phyloP scores from a whole-genome alignment of 2,329 filamentous ascomycete species.

The Ophioceras dolichostomum region DNA sequence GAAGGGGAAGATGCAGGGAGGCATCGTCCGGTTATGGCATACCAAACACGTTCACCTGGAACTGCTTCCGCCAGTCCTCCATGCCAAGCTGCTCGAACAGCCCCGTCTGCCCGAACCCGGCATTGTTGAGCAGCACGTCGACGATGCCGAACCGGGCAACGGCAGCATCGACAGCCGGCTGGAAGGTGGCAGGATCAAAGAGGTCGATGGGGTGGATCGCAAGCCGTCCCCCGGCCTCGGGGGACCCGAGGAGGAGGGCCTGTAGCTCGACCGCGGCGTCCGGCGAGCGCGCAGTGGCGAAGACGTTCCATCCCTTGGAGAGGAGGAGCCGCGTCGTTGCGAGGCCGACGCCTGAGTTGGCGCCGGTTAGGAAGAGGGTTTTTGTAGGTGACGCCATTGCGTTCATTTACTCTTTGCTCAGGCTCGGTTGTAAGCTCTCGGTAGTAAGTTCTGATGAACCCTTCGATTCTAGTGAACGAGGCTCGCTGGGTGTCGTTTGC shows the following conservation, averaged over 20 bases:
- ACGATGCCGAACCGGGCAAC: constrained; percentile 3
- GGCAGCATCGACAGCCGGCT: constrained; percentile 1
- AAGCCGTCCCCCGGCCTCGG: not conserved
- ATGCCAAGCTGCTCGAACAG: not conserved
- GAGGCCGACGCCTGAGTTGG: not conserved
- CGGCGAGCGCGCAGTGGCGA: not conserved
- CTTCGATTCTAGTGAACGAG: too few relatives aligned
- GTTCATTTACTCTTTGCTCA: too few relatives aligned
- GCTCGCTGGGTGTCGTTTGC: too few relatives aligned
- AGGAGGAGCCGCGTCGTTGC: not conserved
- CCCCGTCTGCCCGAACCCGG: constrained; percentile 27
- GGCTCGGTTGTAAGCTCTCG: too few relatives aligned
- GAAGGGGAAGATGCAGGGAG: too few relatives aligned
- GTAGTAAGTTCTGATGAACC: too few relatives aligned
- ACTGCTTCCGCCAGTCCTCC: not conserved
- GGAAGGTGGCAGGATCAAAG: not conserved
- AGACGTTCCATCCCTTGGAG: not conserved
- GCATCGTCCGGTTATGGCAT: too few relatives aligned
- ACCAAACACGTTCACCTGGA: not conserved
- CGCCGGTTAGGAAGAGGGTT: not conserved
- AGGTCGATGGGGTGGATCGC: not conserved
- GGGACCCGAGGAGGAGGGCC: not conserved
- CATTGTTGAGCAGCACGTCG: constrained; percentile 9
- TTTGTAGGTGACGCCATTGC: too few relatives aligned
- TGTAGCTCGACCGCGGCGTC: not conserved